These are phyloP conservation scores for Phytophthora foliorum DNA, from an alignment of 352 stramenopile genomes.

Conservation along the genomic window DNA sequence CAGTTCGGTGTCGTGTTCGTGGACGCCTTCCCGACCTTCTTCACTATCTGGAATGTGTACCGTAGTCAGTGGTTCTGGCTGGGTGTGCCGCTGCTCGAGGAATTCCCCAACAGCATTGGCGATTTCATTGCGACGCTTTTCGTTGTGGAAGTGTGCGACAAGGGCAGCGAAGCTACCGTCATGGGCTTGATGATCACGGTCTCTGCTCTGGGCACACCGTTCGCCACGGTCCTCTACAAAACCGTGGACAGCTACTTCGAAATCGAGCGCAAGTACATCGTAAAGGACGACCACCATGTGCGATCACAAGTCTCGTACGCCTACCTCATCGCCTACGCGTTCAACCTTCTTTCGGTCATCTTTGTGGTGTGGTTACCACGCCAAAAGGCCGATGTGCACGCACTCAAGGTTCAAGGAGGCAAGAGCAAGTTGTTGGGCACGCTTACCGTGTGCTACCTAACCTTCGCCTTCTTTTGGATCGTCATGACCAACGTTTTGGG, in stretches of 20 bases:
- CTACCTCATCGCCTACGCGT: conserved; percentile 66
- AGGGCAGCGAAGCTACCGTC: conserved; percentile 60
- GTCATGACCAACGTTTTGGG: conserved; percentile 73
- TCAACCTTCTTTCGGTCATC: conserved; percentile 57
- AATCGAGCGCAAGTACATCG: conserved; percentile 56
- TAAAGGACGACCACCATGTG: conserved; percentile 50
- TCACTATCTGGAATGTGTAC: conserved; percentile 77
- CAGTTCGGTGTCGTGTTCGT: conserved; percentile 57
- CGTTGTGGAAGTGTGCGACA: conserved; percentile 60
- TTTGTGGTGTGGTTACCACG: conserved; percentile 59
- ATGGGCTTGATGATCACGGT: conserved; percentile 59
- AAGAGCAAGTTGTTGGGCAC: conserved; percentile 54
- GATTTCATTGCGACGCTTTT: conserved; percentile 61
- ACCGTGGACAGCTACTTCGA: conserved; percentile 63
- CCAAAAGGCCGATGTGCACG: conserved; percentile 61
- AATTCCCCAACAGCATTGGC: conserved; percentile 56
- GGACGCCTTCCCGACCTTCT: conserved; percentile 57
- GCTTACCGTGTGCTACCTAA: conserved; percentile 47
- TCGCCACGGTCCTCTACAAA: conserved; percentile 68
- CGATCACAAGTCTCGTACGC: conserved; percentile 60
- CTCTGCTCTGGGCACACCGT: conserved; percentile 55
- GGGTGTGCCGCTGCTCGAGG: conserved; percentile 60
- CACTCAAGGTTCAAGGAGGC: conserved; percentile 50
- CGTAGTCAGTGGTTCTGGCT: conserved; percentile 80
- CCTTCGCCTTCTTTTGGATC: conserved; percentile 63